These are phyloP conservation scores for Claviceps cyperi DNA, from an alignment of 2,329 filamentous ascomycete genomes.

Conservation along the genomic window DNA sequence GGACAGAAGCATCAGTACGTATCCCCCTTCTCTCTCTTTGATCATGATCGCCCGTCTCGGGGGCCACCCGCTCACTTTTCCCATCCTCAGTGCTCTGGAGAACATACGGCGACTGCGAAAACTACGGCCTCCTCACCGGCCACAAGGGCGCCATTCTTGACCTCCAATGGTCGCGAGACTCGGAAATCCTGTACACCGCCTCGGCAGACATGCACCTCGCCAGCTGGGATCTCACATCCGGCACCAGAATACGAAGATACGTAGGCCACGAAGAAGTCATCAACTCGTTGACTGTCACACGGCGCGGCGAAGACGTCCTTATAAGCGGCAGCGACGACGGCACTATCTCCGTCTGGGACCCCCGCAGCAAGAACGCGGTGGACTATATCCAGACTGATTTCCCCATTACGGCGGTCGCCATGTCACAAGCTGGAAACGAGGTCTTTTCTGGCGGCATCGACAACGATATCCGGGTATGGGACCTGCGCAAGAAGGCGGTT, in stretches of 20 bases:
- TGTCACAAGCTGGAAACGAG: constrained; percentile 92
- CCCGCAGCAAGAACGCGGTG: constrained; percentile 72
- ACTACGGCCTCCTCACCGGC: constrained; percentile 77
- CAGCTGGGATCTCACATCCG: constrained; percentile 88
- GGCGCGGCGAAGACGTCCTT: constrained; percentile 77
- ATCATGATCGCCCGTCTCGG: no score
- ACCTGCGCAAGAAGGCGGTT: constrained; percentile 78
- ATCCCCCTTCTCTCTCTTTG: no score
- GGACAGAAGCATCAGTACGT: constrained; percentile 76
- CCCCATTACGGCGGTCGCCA: constrained; percentile 76
- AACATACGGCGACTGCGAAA: constrained; percentile 84
- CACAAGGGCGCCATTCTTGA: constrained; percentile 87
- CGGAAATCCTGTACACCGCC: constrained; percentile 76
- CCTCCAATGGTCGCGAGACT: constrained; percentile 93
- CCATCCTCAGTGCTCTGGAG: constrained; percentile 65
- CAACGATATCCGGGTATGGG: constrained; percentile 96
- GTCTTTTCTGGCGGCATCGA: constrained; percentile 91
- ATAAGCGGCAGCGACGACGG: constrained; percentile 90
- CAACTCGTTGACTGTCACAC: constrained; percentile 79
- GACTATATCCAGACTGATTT: constrained; percentile 86
- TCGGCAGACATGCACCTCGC: constrained; percentile 88
- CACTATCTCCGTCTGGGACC: constrained; percentile 90
- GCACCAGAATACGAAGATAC: constrained; percentile 82
- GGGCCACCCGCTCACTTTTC: neutral
- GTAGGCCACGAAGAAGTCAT: constrained; percentile 92